phyloP scores from a whole-genome alignment of 495 filamentous ascomycete species.

The Elaphomyces granulatus region DNA sequence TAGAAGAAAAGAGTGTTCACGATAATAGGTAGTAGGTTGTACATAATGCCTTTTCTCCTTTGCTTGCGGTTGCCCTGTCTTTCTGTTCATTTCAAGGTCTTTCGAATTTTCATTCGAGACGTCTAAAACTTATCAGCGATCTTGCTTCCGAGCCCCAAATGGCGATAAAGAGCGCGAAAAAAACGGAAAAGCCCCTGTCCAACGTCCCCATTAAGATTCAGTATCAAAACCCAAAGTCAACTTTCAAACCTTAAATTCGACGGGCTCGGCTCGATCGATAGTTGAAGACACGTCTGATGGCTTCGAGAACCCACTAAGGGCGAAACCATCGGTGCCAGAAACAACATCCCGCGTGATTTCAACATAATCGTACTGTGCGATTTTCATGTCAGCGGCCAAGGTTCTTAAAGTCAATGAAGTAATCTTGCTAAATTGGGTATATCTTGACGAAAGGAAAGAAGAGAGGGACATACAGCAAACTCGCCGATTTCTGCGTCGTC shows the following conservation, averaged over 20 bases:
- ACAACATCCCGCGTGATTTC: slow-evolving; percentile 79
- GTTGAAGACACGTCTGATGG: slow-evolving; percentile 1
- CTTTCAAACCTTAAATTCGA: slow-evolving; percentile 5
- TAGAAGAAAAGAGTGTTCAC: too few species aligned
- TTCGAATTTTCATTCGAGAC: too few species aligned
- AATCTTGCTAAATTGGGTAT: neutral
- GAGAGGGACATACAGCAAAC: slow-evolving; percentile 50
- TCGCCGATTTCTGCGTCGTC: slow-evolving; percentile 95
- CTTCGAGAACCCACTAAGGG: neutral
- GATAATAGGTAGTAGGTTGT: too few species aligned
- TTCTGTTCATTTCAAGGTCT: too few species aligned
- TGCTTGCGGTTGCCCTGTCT: too few species aligned
- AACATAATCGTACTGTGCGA: slow-evolving; percentile 73
- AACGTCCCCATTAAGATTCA: too few species aligned
- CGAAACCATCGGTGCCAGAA: slow-evolving; percentile 35
- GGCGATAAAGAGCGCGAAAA: too few species aligned
- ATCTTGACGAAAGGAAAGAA: neutral
- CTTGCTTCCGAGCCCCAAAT: too few species aligned
- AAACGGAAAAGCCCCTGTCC: too few species aligned
- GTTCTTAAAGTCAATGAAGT: neutral
- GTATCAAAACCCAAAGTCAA: too few species aligned
- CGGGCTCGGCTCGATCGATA: neutral
- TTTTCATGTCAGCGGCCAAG: slow-evolving; percentile 3
- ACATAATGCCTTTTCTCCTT: too few species aligned
- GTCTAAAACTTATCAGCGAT: too few species aligned